A percentile compares a stretch with the other conserved stretches of the same genome.
phyloP scores from a whole-genome alignment of 768 basidiomycete species.

The Crucibulum laeve region DNA sequence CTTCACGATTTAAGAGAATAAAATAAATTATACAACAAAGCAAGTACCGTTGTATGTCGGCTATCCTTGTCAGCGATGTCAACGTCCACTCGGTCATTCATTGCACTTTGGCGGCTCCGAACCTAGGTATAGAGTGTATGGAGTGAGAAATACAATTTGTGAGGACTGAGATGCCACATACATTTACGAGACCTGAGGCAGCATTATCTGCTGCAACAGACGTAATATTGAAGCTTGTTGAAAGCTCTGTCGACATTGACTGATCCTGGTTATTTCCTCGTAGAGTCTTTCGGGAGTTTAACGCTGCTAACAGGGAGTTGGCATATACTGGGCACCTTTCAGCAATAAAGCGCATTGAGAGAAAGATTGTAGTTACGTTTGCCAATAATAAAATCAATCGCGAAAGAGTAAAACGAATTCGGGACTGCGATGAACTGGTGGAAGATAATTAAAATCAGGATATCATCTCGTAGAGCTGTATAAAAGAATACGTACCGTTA shows the following conservation, averaged over 20 bases:
- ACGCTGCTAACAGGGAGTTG: constrained; percentile 40
- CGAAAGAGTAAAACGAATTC: constrained; percentile 40
- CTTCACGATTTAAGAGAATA: no score
- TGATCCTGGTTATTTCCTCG: constrained; percentile 20
- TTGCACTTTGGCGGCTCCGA: background rate
- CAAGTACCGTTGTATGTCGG: background rate
- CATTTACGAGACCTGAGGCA: constrained; percentile 15
- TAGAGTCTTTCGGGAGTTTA: constrained; percentile 36
- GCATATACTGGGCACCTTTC: constrained; percentile 31
- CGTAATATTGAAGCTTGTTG: constrained; percentile 29
- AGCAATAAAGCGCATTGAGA: background rate
- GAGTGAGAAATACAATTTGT: background rate
- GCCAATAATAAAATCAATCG: constrained; percentile 48
- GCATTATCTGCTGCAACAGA: constrained; percentile 18
- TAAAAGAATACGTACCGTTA: constrained; percentile 21
- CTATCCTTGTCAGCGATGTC: background rate
- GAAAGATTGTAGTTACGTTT: constrained; percentile 29
- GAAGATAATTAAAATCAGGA: background rate
- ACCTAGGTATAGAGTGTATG: background rate
- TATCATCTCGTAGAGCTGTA: background rate
- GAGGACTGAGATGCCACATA: constrained; percentile 3
- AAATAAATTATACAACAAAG: no score
- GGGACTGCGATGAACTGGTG: constrained; percentile 34
- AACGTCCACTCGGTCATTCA: background rate
- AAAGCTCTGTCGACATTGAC: constrained; percentile 20